These are phyloP conservation scores for Oenanthe sinensis DNA, from an alignment of 129 eudicot genomes.

Conservation along the genomic window DNA sequence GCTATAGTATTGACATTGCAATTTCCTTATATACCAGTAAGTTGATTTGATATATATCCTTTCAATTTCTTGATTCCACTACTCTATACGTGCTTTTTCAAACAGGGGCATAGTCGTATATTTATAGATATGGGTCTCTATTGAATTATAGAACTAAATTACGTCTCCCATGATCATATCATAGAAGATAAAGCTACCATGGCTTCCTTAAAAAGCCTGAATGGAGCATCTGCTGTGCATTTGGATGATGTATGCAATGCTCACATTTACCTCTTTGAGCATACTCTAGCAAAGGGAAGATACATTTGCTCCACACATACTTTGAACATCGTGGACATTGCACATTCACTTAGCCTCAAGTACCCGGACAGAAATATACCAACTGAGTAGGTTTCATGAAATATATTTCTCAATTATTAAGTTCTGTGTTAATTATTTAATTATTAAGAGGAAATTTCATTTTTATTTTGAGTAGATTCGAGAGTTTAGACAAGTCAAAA, in stretches of 20 bases:
- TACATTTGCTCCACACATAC: constrained; percentile 16
- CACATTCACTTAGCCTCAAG: constrained; percentile 8
- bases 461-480: constrained; percentile 1
- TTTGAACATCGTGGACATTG: constrained; percentile 12
- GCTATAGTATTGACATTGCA: background rate
- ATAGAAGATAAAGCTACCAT: constrained; percentile 16
- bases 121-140: too few relatives aligned
- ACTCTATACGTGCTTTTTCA: too few relatives aligned
- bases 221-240: background rate
- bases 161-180: background rate
- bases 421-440: background rate
- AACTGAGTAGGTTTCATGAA: background rate
- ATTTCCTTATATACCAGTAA: constrained; percentile 8
- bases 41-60: background rate
- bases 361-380: constrained; percentile 3
- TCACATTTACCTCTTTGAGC: constrained; percentile 13
- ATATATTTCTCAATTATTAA: background rate
- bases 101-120: too few relatives aligned
- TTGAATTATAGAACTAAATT: background rate
- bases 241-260: too few relatives aligned
- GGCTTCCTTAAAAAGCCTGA: background rate
- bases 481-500: background rate
- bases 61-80: background rate
- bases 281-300: constrained; percentile 28
- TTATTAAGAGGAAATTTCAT: background rate